A percentile compares a stretch with the other conserved stretches of the same genome.
Evolutionary conservation across 1,139 yeast species (phyloP).

Genomic region (Blastobotrys elegans): DNA sequence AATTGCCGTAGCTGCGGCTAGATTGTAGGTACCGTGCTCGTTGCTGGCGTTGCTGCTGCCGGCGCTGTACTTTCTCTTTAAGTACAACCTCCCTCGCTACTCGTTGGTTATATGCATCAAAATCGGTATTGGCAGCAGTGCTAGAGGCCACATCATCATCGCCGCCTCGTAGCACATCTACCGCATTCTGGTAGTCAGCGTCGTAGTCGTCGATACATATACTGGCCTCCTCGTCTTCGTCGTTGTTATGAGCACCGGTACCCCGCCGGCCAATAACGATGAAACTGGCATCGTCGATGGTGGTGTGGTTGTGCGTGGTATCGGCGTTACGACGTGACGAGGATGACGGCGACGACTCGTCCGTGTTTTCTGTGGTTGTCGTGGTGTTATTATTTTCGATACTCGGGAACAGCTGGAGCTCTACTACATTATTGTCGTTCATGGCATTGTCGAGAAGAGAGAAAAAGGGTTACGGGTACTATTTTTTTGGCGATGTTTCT

Average conservation of each 20-base stretch:
- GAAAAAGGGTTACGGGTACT: no score
- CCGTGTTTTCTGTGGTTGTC: no score
- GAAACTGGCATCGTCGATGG: constrained; percentile 6
- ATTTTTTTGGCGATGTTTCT: no score
- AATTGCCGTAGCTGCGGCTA: constrained; percentile 26
- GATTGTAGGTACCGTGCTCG: constrained; percentile 16
- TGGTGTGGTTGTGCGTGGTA: not conserved
- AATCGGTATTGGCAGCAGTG: constrained; percentile 23
- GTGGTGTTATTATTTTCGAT: not conserved
- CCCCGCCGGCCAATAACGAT: constrained; percentile 6
- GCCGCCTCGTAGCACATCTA: constrained; percentile 17
- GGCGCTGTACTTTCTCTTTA: constrained; percentile 25
- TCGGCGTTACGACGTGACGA: no score
- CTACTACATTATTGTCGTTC: constrained; percentile 7
- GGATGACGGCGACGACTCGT: not conserved
- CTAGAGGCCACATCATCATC: not conserved
- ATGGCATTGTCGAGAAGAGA: no score
- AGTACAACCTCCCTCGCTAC: constrained; percentile 36
- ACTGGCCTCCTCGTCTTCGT: constrained; percentile 30
- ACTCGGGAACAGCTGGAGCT: constrained; percentile 8
- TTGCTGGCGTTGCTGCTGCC: constrained; percentile 21
- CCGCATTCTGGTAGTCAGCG: constrained; percentile 27
- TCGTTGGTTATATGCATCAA: constrained; percentile 36
- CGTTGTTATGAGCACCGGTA: constrained; percentile 1
- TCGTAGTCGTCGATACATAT: constrained; percentile 34